phyloP scores from a whole-genome alignment of 371 early-diverging fungal genomes.

The Apophysomyces variabilis region DNA sequence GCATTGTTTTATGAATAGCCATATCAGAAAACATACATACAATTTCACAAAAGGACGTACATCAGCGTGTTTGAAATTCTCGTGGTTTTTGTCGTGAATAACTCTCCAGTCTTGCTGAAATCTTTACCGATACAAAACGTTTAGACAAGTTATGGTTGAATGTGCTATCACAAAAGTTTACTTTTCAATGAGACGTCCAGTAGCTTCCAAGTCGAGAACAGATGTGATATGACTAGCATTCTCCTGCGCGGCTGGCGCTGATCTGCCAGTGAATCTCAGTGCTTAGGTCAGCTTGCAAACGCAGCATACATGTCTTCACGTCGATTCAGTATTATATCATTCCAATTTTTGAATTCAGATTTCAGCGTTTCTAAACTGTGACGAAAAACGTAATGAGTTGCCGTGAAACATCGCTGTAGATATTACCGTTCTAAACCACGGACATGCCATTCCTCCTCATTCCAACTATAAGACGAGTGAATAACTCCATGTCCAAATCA shows the following conservation, averaged over 20 bases:
- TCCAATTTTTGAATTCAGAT: conserved; percentile 37
- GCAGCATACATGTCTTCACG: conserved; percentile 25
- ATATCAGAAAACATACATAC: background rate
- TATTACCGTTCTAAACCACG: conserved; percentile 30
- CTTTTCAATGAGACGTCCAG: conserved; percentile 29
- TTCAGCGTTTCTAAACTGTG: conserved; percentile 22
- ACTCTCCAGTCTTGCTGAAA: conserved; percentile 27
- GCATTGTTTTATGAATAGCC: background rate
- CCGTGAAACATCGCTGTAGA: background rate
- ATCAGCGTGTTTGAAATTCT: conserved; percentile 30
- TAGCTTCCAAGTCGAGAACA: conserved; percentile 25
- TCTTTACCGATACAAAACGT: conserved; percentile 2
- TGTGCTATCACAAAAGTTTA: background rate
- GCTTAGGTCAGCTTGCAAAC: background rate
- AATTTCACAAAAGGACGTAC: conserved; percentile 19
- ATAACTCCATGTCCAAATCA: background rate
- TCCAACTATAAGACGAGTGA: conserved; percentile 17
- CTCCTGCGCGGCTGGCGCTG: background rate
- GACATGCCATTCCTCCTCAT: conserved; percentile 35
- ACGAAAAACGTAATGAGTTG: background rate
- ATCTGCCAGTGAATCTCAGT: background rate
- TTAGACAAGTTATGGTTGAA: background rate
- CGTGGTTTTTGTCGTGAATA: conserved; percentile 26
- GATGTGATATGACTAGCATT: conserved; percentile 13
- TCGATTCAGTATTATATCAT: conserved; percentile 29